Evolutionary conservation across 805 yeast genomes (phyloP), one percentile per base, ranked within the genome.

Genomic region (Nakazawaea sp.): DNA sequence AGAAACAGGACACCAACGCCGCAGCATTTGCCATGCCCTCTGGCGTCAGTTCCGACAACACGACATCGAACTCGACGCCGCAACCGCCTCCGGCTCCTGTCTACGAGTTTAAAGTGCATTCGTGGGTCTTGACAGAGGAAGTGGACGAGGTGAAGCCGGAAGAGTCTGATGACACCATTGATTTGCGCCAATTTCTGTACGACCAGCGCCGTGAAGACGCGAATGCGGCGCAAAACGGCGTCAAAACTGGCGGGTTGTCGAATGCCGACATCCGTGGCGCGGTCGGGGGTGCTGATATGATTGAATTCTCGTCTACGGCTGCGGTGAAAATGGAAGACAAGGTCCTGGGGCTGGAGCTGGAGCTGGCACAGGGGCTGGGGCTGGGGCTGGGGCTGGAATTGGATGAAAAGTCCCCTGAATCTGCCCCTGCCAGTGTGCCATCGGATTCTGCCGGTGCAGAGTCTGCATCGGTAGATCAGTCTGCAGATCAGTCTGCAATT

Each of bases 241-340:
- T 4, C 15, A 19, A 30, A 28, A 45, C 37, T 7, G 47, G 40
- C 17, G 62, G 61, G 1, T 44, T 62, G 34, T 47, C 60, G n/a
- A 61, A 53, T 36, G 64, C 64, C 2, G 67, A 62, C 46, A 61
- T 62, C 21, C 57, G 63, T 37, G 66, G 64, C 21, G 68, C 69
- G 1, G 67, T 60, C 12, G 66, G 67, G 18, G 70, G 64, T 19
- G 46, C 34, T 25, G 49, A 45, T 23, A 43, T 54, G 21, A 57
- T 55, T 24, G 56, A 50, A n/a, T 56, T 57, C 30, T 52, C 60
- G 2, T 54, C 56, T 42, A 50, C 58, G 42, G 55, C 58, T 3
- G 59, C 59, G 12, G 51, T 44, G 32, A 15, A 7, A 16, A 28
- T 28, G 19, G 28, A 18, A 16, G 16, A n/a, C 29, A 38, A 28